Base-by-base conservation (phyloP, 73 alveolate species). In the Paraurostyla sp. region DNA sequence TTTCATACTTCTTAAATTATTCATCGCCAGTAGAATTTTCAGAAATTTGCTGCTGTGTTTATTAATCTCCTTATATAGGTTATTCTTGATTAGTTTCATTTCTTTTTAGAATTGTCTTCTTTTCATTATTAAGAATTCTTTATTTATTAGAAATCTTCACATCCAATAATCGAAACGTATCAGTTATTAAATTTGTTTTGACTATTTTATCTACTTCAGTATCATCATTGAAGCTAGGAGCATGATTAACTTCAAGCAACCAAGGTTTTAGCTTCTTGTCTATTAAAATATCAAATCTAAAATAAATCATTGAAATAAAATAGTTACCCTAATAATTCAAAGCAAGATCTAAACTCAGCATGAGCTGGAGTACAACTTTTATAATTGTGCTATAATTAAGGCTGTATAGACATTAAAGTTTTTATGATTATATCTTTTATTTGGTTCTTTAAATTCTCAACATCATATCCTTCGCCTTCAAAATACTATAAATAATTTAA, bases 241-340 rank as follows among this genome's bases (percentile, higher is more conserved):
- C 87, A 36, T 94, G 96, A 91, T 97, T 97, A 40, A 85, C 95
- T 88, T 96, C 99, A 83, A 96, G 83, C 11, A 96, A 89, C 98
- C 98, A 94, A n/a, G 98, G 97, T 71, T 94, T 96, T 76, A 94
- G 58, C 84, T 94, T 92, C 76, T 93, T 96, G 78, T 96, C 99
- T 16, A 96, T 73, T 87, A 96, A 88, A 54, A 96, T 95, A 59
- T 96, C 99, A 78, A 93, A 94, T 38, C 98, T 97, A 69, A 89
- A 63, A 68, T 89, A 93, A 65, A 51, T 43, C n/a, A 3, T 11
- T 32, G 40, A 18, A 30, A 63, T 25, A 45, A 59, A 43, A 41
- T 49, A 4, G 20, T 38, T 54, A 68, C 87, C 81, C 84, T 49
- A 68, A 29, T 51, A 71, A 13, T 89, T 92, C 94, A 49, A 92